Evolutionary conservation across 148 eudicot species (phyloP).

Genomic region (Vaccinium myrtillus): DNA sequence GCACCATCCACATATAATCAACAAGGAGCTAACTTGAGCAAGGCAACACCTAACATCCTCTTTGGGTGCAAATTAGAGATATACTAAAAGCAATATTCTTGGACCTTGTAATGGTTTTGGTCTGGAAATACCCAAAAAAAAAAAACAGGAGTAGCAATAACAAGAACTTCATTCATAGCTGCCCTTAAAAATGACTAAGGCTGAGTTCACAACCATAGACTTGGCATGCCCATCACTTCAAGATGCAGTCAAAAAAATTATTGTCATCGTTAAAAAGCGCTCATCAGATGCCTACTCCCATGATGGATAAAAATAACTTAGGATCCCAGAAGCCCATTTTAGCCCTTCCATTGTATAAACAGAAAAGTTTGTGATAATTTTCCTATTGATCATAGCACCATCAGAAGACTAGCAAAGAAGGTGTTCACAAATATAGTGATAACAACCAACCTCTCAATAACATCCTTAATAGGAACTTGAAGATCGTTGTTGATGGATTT

Average conservation of each 20-base stretch:
- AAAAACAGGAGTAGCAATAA: not conserved
- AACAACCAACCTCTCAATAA: constrained; percentile 57
- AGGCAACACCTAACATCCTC: not conserved
- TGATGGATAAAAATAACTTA: not conserved
- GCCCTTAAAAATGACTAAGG: not conserved
- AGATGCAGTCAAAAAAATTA: not conserved
- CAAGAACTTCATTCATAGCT: not conserved
- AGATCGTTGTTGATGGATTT: constrained; percentile 31
- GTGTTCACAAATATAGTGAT: constrained; percentile 9
- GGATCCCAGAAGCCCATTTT: constrained; percentile 1
- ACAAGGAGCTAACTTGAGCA: not conserved
- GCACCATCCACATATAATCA: not conserved
- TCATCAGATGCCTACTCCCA: constrained; percentile 1
- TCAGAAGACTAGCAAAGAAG: constrained; percentile 18
- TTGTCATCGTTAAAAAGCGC: not conserved
- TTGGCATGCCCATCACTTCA: not conserved
- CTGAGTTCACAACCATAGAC: not conserved
- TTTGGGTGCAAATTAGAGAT: not conserved
- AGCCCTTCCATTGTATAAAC: not conserved
- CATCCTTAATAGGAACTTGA: constrained; percentile 50
- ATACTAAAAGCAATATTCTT: not conserved
- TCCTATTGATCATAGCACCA: not conserved
- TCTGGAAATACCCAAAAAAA: not conserved
- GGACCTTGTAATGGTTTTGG: not conserved
- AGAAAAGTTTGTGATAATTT: not conserved